A percentile compares a stretch with the other conserved stretches of the same genome.
These are phyloP conservation scores for Parasitella parasitica DNA, from an alignment of 371 early-diverging fungal genomes.

Conservation along the genomic window DNA sequence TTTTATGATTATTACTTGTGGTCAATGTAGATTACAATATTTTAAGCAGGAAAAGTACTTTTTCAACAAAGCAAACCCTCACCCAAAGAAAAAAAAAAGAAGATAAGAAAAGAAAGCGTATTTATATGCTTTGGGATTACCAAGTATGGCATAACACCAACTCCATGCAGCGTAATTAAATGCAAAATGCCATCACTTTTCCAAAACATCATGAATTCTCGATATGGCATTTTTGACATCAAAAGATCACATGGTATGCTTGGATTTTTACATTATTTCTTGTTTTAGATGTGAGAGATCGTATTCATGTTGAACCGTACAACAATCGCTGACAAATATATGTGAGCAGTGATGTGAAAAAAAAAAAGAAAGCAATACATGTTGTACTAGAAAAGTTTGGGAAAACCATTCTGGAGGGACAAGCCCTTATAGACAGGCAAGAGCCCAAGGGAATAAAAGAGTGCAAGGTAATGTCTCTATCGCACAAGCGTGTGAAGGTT, in stretches of 20 bases:
- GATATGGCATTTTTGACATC: no score
- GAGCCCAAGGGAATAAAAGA: no score
- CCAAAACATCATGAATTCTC: no score
- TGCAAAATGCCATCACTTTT: not conserved
- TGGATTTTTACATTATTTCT: not conserved
- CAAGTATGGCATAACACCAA: not conserved
- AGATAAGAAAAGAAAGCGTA: not conserved
- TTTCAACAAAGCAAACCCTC: not conserved
- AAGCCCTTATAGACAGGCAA: not conserved
- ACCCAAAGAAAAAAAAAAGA: not conserved
- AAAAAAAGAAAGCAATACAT: not conserved
- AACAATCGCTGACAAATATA: constrained; percentile 1
- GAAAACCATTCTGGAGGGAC: not conserved
- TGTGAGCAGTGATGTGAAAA: not conserved
- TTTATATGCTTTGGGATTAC: not conserved
- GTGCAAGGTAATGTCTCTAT: no score
- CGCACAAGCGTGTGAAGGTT: not conserved
- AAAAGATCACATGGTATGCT: not conserved
- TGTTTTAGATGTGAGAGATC: not conserved
- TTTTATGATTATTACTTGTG: not conserved
- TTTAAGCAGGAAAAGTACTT: not conserved
- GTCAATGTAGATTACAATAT: not conserved
- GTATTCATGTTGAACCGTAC: not conserved
- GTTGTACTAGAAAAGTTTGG: not conserved
- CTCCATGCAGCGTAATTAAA: not conserved